These are phyloP conservation scores for Trichoderma polysporum DNA, from an alignment of 2,329 filamentous ascomycete species.

Conservation along the genomic window DNA sequence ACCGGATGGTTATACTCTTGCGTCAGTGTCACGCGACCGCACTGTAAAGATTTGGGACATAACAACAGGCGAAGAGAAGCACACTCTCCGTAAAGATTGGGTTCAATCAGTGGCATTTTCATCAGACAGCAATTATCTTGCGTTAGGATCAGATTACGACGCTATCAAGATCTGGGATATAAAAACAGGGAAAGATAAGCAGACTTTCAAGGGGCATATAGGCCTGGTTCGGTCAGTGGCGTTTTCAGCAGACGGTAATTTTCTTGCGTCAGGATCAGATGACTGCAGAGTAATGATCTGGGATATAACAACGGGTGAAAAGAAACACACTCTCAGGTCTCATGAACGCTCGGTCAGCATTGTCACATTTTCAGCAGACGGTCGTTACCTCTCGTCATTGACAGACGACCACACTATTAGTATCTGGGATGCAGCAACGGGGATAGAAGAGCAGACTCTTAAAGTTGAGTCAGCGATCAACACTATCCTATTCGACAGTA, in stretches of 20 bases:
- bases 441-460: neutral
- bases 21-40: neutral
- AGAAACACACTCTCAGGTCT: neutral
- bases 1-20: neutral
- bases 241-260: neutral
- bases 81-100: neutral
- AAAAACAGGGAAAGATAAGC: neutral
- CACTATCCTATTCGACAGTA: neutral
- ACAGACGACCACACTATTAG: rapidly evolving
- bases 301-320: neutral
- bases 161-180: neutral
- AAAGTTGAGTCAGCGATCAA: neutral
- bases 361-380: neutral
- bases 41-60: neutral
- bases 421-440: neutral
- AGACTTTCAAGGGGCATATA: no score
- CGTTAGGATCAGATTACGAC: neutral
- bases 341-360: rapidly evolving
- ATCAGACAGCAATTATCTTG: neutral
- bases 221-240: no score
- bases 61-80: neutral
- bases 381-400: neutral
- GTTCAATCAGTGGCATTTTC: neutral
- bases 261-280: neutral
- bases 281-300: neutral